Base-by-base conservation (phyloP, 305 asterid genomes). In the Ilex paraguariensis region DNA sequence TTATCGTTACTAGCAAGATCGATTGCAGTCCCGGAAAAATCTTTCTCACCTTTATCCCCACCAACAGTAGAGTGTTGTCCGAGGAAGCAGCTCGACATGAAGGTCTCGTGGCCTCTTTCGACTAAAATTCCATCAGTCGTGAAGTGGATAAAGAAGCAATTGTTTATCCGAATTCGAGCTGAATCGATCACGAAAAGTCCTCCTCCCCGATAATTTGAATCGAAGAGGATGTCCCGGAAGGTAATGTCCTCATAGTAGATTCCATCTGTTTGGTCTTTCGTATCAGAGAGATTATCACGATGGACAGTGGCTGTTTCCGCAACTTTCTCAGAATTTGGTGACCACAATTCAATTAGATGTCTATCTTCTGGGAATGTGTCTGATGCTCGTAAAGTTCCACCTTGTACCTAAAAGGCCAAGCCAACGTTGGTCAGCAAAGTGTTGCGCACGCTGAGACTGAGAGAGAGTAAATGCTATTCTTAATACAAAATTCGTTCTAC, bases 41-140 rank as follows among this genome's bases (percentile, higher is more conserved):
- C 54, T 57, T 31, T 64, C 62, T 86, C 90, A 2, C 28, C 75
- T 2, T 36, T 31, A 56, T 82, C 90, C 2, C 88, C 90, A 0
- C 95, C 95, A 51, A 75, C 65, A 0, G 88, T 84, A 0, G 82
- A 72, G 68, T 84, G 95, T 68, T 82, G 91, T 3, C 95, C 91
- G 11, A 84, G 76, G 65, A 84, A 86, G 56, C 75, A 72, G 61
- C 53, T 58, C 1, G 83, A 62, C 3, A 84, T 60, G 72, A 84
- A 78, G 36, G 87, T 76, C 56, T 86, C 95, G 42, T 86, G 88
- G 32, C 91, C 95, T 11, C 85, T 31, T 1, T 21, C 31, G 54
- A 84, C 79, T 1, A 77, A 78, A 61, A 84, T 62, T 6, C 88
- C 88, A 45, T 78, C 56, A 0, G 84, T 80, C 58, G 65, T 64